Evolutionary conservation across 1,284 basidiomycete genomes (phyloP).

Genomic region (Exsudoporus floridanus): DNA sequence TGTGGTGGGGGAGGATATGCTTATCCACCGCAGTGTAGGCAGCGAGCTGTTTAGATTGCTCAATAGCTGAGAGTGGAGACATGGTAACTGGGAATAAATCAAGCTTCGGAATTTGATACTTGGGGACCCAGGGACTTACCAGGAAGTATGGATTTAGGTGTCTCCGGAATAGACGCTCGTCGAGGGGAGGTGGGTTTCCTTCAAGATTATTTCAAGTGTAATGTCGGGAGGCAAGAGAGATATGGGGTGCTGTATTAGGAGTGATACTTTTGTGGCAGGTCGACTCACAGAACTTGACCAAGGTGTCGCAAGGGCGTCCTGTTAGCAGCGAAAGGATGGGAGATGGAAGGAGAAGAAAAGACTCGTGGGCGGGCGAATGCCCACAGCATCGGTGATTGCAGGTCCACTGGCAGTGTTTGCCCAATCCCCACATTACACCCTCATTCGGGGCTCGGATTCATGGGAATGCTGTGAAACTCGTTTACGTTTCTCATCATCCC

Average conservation of each 20-base stretch:
- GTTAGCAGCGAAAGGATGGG: conserved; percentile 22
- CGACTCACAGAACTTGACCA: conserved; percentile 21
- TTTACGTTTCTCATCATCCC: conserved; percentile 17
- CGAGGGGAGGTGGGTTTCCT: conserved; percentile 16
- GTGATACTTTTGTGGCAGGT: conserved; percentile 15
- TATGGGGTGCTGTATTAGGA: background rate
- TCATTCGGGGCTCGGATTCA: background rate
- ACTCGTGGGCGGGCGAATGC: conserved; percentile 4
- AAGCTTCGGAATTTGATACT: background rate
- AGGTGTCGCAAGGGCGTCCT: conserved; percentile 33
- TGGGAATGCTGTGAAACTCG: conserved; percentile 12
- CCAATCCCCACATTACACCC: background rate
- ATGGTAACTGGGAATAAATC: conserved; percentile 9
- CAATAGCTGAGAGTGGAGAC: conserved; percentile 47
- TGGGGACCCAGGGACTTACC: conserved; percentile 9
- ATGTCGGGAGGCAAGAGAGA: background rate
- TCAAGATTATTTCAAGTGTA: background rate
- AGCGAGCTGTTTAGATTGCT: conserved; percentile 85
- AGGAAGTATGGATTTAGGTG: background rate
- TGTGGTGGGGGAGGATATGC: conserved; percentile 81
- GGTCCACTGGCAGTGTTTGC: background rate
- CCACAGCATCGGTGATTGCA: conserved; percentile 16
- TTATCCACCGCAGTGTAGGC: conserved; percentile 94
- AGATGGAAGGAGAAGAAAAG: background rate
- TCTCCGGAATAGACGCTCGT: conserved; percentile 5